Evolutionary conservation across 1,139 yeast genomes (phyloP), one percentile per base, ranked within the genome.

Genomic region (Eremothecium cymbalariae): DNA sequence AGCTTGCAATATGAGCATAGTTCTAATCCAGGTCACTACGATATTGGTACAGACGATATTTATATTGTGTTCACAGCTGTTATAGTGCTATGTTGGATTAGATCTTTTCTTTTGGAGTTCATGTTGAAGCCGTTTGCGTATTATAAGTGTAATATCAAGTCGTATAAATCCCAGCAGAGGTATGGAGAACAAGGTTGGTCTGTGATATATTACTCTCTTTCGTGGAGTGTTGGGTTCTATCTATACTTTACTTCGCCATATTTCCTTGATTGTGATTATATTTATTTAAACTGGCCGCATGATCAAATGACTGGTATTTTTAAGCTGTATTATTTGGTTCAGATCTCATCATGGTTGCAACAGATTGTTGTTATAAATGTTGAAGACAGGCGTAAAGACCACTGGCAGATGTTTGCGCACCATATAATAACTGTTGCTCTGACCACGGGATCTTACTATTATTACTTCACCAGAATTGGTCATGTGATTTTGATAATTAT

Each of bases 141-240:
- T 11, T 38, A 52, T n/a, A 42, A 52, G 27, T 60, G 65, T 37
- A 64, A 71, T 12, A 74, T 82, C 38, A 58, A 59, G 28, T 63
- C 70, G 2, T 55, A 53, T 11, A 77, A 73, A 50, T 72, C 77
- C 2, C 63, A 66, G 29, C 71, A 71, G 34, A 68, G 95, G 42
- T 85, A 82, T 51, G 80, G 85, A 36, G 96, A 86, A 60, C 95
- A 85, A 62, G 77, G 86, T 39, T 86, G 95, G 95, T 65, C 74
- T 23, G 59, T 74, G 22, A 53, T 72, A n/a, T 83, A 79, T 55
- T 83, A 76, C 57, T 45, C 70, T 7, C 46, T 62, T 11, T 71
- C 83, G 8, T 78, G 78, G 57, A 38, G 56, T 1, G 63, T 62
- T 43, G 95, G 95, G 0, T 62, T 72, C 41, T 66, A 64, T 40